phyloP scores from a whole-genome alignment of 345 rosid species.

The Citrus australasica region DNA sequence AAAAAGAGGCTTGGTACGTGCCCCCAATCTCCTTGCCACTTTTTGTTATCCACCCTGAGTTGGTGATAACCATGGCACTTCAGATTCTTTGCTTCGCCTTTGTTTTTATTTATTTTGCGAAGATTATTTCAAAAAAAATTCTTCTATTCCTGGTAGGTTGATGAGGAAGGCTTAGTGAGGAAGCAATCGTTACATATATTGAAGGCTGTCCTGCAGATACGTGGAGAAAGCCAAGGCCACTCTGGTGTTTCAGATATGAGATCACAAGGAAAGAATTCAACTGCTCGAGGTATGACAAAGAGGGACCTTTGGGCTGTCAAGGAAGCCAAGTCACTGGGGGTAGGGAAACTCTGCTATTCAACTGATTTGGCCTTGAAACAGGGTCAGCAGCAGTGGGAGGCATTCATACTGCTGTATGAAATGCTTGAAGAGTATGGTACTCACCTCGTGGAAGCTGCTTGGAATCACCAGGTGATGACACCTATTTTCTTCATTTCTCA shows the following conservation, averaged over 20 bases:
- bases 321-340: constrained; percentile 91
- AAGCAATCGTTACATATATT: constrained; percentile 88
- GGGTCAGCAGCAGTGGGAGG: constrained; percentile 74
- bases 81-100: background rate
- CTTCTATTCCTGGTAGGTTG: constrained; percentile 46
- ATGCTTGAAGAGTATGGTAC: constrained; percentile 97
- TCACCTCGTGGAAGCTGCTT: constrained; percentile 94
- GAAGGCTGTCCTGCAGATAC: constrained; percentile 44
- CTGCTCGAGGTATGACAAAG: constrained; percentile 54
- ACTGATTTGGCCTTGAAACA: constrained; percentile 44
- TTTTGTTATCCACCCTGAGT: constrained; percentile 16
- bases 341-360: constrained; percentile 52
- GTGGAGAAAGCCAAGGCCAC: constrained; percentile 31
- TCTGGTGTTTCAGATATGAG: constrained; percentile 29
- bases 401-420: constrained; percentile 80
- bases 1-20: constrained; percentile 82
- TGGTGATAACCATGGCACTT: constrained; percentile 8
- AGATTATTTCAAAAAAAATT: background rate
- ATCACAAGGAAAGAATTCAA: constrained; percentile 34
- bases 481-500: background rate
- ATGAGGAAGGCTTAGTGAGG: constrained; percentile 75
- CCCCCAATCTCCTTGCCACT: constrained; percentile 9
- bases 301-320: constrained; percentile 80
- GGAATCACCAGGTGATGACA: constrained; percentile 81
- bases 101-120: background rate